These are phyloP conservation scores for Ganoderma lucidum DNA, from an alignment of 1,284 basidiomycete genomes.

Conservation along the genomic window DNA sequence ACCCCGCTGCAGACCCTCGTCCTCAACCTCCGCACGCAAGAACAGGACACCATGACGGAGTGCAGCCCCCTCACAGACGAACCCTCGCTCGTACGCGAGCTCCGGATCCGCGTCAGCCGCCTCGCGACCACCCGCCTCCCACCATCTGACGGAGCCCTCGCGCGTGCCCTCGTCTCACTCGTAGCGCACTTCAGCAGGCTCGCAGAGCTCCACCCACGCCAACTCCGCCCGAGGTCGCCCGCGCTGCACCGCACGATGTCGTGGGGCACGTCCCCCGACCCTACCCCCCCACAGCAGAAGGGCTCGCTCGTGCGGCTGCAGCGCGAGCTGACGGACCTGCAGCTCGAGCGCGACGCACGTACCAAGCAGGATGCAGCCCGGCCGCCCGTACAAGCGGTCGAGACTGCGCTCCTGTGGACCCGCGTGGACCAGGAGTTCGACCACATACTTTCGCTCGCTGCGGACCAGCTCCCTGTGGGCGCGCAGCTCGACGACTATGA, in stretches of 20 bases:
- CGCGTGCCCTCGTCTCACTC: slow-evolving; percentile 70
- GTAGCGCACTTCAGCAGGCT: slow-evolving; percentile 72
- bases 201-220: slow-evolving; percentile 45
- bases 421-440: slow-evolving; percentile 79
- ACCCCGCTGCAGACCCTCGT: slow-evolving; percentile 66
- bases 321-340: slow-evolving; percentile 73
- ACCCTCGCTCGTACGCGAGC: slow-evolving; percentile 66
- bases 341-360: slow-evolving; percentile 55
- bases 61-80: slow-evolving; percentile 50
- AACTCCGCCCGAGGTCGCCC: slow-evolving; percentile 12
- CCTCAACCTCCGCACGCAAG: slow-evolving; percentile 63
- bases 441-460: slow-evolving; percentile 66
- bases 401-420: slow-evolving; percentile 76
- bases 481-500: slow-evolving; percentile 13
- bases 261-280: slow-evolving; percentile 36
- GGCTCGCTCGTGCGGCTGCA: slow-evolving; percentile 69
- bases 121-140: slow-evolving; percentile 52
- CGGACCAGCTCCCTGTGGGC: slow-evolving; percentile 11
- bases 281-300: slow-evolving; percentile 27
- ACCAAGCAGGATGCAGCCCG: slow-evolving; percentile 16
- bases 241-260: slow-evolving; percentile 33
- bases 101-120: slow-evolving; percentile 59
- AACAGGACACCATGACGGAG: slow-evolving; percentile 42
- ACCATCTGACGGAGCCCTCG: slow-evolving; percentile 62
- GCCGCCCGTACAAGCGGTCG: slow-evolving; percentile 62